These are phyloP conservation scores for Arthrinium phaeospermum DNA, from an alignment of 2,329 filamentous ascomycete genomes.

Conservation along the genomic window DNA sequence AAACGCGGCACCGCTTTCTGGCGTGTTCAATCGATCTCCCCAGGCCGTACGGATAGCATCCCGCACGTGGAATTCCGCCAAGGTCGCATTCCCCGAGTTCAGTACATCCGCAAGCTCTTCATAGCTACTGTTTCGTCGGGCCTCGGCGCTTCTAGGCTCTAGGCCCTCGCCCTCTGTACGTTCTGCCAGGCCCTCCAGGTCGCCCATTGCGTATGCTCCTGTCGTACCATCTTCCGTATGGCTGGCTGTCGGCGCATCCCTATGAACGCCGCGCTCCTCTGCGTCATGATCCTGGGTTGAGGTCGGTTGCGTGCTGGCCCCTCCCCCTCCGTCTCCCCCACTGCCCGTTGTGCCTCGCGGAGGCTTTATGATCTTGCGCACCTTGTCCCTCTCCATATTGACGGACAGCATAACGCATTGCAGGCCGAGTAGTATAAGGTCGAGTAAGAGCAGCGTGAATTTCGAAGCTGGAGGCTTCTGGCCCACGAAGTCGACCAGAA, in stretches of 20 bases:
- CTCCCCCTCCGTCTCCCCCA: not conserved
- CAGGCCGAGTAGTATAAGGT: constrained; percentile 59
- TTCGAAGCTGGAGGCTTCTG: constrained; percentile 66
- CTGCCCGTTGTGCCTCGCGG: constrained; percentile 31
- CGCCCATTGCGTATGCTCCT: constrained; percentile 48
- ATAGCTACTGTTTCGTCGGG: constrained; percentile 31
- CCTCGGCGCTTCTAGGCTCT: constrained; percentile 32
- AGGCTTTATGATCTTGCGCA: constrained; percentile 54
- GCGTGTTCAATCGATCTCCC: constrained; percentile 43
- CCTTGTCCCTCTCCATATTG: constrained; percentile 63
- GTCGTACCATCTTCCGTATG: constrained; percentile 42
- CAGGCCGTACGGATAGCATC: constrained; percentile 55
- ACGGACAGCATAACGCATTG: constrained; percentile 71
- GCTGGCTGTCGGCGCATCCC: constrained; percentile 41
- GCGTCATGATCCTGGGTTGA: constrained; percentile 58
- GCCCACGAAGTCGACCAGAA: constrained; percentile 72
- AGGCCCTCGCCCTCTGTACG: constrained; percentile 30
- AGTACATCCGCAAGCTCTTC: constrained; percentile 49
- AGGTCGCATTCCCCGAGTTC: constrained; percentile 59
- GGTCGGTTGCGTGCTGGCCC: constrained; percentile 3
- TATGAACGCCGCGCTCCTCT: constrained; percentile 59
- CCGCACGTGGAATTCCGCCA: constrained; percentile 60
- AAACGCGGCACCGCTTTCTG: constrained; percentile 53
- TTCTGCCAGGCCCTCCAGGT: not conserved
- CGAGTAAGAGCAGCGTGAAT: constrained; percentile 59